Percentiles rank a stretch among this genome's conserved stretches.
Conservation (phyloP, 768 basidiomycete genomes). For the Termitomyces sp. region DNA sequence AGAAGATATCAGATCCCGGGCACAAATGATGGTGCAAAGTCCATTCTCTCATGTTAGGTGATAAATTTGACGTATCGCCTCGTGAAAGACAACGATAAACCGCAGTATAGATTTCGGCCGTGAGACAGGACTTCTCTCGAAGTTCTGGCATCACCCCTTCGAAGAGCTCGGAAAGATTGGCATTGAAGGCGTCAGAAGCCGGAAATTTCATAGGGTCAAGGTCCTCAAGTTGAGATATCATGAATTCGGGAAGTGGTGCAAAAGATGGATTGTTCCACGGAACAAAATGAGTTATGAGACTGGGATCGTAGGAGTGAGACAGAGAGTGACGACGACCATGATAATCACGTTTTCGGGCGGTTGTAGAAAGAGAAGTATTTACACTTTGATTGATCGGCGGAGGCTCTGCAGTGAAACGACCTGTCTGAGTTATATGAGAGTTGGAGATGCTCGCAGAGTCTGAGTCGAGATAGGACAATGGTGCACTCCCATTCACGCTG, state of each 20-base stretch:
- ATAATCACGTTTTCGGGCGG: neutral
- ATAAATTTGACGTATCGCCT: constrained; percentile 33
- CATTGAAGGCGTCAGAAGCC: constrained; percentile 46
- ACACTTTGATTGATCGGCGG: constrained; percentile 2
- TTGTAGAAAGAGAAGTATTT: neutral
- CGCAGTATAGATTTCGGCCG: constrained; percentile 47
- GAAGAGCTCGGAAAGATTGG: constrained; percentile 42
- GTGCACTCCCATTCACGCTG: neutral
- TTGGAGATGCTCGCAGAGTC: neutral
- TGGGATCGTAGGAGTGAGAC: neutral
- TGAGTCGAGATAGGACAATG: constrained; percentile 16
- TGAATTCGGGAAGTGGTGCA: constrained; percentile 51
- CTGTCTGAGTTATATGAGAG: constrained; percentile 16
- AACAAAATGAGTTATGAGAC: constrained; percentile 27
- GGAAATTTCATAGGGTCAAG: constrained; percentile 60
- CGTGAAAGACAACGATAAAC: constrained; percentile 42
- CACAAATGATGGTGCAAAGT: constrained; percentile 53
- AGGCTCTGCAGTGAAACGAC: constrained; percentile 26
- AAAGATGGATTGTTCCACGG: constrained; percentile 59
- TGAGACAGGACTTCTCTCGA: constrained; percentile 54
- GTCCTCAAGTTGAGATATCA: constrained; percentile 48
- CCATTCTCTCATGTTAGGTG: constrained; percentile 43
- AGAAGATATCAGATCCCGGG: constrained; percentile 52
- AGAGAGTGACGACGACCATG: neutral
- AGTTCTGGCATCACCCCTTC: constrained; percentile 47